A percentile compares a stretch with the other conserved stretches of the same genome.
Evolutionary conservation across 148 eudicot genomes (phyloP).

Genomic region (Chenopodium berlandieri): DNA sequence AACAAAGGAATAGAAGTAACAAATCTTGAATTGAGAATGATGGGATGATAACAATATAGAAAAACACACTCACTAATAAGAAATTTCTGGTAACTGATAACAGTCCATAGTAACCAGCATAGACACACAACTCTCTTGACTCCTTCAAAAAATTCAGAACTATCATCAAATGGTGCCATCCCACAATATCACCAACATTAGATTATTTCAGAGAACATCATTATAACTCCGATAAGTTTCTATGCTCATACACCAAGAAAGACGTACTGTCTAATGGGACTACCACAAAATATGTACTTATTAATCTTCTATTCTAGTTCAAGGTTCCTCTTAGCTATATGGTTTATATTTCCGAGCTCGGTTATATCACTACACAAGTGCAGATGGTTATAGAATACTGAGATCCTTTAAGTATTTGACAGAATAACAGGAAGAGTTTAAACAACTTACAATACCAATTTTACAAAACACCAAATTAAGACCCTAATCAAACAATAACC

Average conservation of each 20-base stretch:
- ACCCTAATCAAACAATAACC: background rate
- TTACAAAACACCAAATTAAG: background rate
- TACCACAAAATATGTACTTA: too few species aligned
- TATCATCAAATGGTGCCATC: background rate
- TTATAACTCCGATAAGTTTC: too few species aligned
- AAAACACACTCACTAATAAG: background rate
- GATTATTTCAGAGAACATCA: background rate
- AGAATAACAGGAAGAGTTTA: background rate
- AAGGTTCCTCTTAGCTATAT: too few species aligned
- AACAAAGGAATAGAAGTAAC: background rate
- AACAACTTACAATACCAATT: background rate
- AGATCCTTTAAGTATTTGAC: background rate
- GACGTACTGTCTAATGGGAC: too few species aligned
- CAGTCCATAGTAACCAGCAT: background rate
- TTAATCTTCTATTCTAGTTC: too few species aligned
- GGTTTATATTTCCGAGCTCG: too few species aligned
- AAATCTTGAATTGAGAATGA: background rate
- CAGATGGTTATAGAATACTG: background rate
- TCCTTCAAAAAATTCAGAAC: background rate
- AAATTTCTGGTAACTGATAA: background rate
- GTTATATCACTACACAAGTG: background rate
- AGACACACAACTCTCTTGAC: background rate
- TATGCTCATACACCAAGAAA: too few species aligned
- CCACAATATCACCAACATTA: background rate
- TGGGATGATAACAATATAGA: background rate